Evolutionary conservation across 805 yeast species (phyloP), one percentile per base, ranked within the genome.

Genomic region (Metschnikowia lunata): DNA sequence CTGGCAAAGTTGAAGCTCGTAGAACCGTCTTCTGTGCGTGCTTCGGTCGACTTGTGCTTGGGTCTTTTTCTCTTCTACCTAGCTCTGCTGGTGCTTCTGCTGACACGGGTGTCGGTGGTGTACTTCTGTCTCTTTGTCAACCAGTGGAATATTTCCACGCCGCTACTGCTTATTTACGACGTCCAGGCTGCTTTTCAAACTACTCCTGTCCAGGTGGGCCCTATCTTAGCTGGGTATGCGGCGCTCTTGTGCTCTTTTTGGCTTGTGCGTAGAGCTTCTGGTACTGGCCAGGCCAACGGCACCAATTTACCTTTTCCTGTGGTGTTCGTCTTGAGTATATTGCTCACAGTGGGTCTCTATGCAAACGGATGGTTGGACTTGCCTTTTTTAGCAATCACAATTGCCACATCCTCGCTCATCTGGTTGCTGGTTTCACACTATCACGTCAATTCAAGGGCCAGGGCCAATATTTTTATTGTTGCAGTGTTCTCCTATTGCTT

Each of bases 121-220:
- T 53, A 44, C 26, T 50, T 67, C 34, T 67, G 71, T 11, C 48
- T 66, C 14, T 66, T 59, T 43, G 45, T 64, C 42, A 59, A 59
- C 43, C 53, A 47, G 8, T 57, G 57, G 57, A 67, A 66, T 39
- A 41, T 60, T n/a, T 62, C 59, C 47, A 61, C 71, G 7, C 53
- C 60, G n/a, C 18, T 60, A 23, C 58, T 61, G 26, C 54, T 65
- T 30, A 27, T 62, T 3, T 52, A 52, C 26, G 71, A 67, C 39
- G 15, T 60, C 8, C 60, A 50, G 38, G 37, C 31, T n/a, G 46
- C 48, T 8, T 48, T 40, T 30, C 39, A 45, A 27, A 40, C 31
- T 10, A 30, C 30, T 30, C 39, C 26, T 11, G 23, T 30, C 12
- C 45, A 34, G 1, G 27, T 41, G 5, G 32, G 31, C 5, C 30